Evolutionary conservation across 352 stramenopile species (phyloP).

Genomic region (Phytophthora cactorum): DNA sequence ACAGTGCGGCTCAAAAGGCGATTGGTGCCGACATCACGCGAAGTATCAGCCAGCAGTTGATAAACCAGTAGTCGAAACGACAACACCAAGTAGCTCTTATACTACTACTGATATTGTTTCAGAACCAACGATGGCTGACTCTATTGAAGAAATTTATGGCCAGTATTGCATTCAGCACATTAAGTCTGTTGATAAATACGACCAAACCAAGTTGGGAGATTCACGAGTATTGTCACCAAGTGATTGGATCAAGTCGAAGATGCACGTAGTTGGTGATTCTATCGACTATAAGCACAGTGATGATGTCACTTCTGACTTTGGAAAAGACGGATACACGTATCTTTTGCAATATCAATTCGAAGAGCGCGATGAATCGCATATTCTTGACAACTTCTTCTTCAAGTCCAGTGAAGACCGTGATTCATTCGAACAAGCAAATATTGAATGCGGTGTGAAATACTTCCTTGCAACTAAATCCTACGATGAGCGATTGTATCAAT

Average conservation of each 20-base stretch:
- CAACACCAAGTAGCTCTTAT: too few relatives aligned
- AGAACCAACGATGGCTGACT: background rate
- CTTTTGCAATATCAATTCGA: constrained; percentile 1
- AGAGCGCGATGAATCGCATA: background rate
- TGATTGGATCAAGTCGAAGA: constrained; percentile 5
- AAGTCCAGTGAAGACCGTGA: background rate
- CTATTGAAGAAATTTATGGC: constrained; percentile 1
- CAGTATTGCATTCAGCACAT: constrained; percentile 4
- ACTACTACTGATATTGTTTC: too few relatives aligned
- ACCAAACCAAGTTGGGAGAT: background rate
- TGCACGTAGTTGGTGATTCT: background rate
- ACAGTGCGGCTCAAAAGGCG: constrained; percentile 1
- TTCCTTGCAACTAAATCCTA: background rate
- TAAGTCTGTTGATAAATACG: constrained; percentile 2
- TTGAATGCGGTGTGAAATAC: constrained; percentile 2
- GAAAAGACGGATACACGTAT: constrained; percentile 6
- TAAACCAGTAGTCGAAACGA: background rate
- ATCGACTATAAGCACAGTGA: too few relatives aligned
- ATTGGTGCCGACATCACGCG: background rate
- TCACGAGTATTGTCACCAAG: background rate
- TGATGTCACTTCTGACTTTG: too few relatives aligned
- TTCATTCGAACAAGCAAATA: background rate
- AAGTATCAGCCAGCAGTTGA: background rate
- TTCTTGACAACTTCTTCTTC: background rate
- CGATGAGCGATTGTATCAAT: constrained; percentile 3